phyloP scores from a whole-genome alignment of 2,329 filamentous ascomycete species.

The Chalaropsis thielavioides region DNA sequence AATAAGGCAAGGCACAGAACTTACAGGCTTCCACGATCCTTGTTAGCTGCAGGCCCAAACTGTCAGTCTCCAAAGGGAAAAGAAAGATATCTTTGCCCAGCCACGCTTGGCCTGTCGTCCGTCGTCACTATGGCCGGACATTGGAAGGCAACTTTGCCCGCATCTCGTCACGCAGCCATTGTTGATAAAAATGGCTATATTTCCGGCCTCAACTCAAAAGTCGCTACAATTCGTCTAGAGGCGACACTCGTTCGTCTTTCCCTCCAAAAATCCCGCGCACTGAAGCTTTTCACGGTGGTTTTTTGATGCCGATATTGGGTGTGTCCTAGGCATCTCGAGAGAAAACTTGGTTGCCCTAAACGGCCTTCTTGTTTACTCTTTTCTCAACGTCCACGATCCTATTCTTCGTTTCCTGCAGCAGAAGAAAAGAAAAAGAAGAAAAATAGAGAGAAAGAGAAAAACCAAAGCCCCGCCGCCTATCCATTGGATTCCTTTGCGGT shows the following conservation, averaged over 20 bases:
- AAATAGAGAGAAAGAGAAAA: not conserved
- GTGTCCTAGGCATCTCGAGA: not conserved
- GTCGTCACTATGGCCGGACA: not conserved
- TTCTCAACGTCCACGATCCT: not conserved
- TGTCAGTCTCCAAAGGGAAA: not conserved
- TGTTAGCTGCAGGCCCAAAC: not conserved
- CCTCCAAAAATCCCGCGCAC: not conserved
- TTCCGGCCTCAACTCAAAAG: not conserved
- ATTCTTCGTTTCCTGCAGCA: not conserved
- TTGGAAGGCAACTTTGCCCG: not conserved
- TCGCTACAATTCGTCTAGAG: not conserved
- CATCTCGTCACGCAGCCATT: not conserved
- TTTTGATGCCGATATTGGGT: not conserved
- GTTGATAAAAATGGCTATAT: not conserved
- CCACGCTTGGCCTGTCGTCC: not conserved
- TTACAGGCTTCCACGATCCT: not conserved
- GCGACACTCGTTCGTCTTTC: not conserved
- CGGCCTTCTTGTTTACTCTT: not conserved
- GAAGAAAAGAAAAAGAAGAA: not conserved
- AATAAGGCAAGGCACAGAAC: not conserved
- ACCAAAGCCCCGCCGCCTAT: not conserved
- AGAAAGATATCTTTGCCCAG: not conserved
- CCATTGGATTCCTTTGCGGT: not conserved
- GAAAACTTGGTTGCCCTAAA: constrained; percentile 4
- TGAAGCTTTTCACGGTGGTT: not conserved